phyloP scores from a whole-genome alignment of 305 asterid genomes.

The Fraxinus albicans region DNA sequence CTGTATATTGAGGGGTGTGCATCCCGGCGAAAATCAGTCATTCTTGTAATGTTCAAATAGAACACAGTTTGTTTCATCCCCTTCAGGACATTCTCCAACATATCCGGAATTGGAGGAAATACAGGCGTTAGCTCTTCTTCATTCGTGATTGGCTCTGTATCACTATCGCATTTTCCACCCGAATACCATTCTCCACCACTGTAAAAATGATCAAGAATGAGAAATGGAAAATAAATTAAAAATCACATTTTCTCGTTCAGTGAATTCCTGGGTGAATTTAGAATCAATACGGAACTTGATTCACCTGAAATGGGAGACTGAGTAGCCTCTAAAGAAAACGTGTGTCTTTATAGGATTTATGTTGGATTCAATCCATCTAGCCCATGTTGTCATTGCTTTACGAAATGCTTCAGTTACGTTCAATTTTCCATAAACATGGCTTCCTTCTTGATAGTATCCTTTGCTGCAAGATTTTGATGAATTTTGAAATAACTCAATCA shows the following conservation, averaged over 20 bases:
- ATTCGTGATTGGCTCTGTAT: constrained; percentile 31
- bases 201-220: background rate
- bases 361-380: constrained; percentile 37
- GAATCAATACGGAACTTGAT: background rate
- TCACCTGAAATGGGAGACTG: constrained; percentile 45
- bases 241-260: background rate
- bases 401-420: constrained; percentile 41
- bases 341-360: constrained; percentile 31
- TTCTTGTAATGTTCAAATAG: constrained; percentile 34
- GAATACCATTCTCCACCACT: constrained; percentile 53
- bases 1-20: constrained; percentile 44
- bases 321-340: constrained; percentile 41
- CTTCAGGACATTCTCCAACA: constrained; percentile 32
- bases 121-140: constrained; percentile 29
- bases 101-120: constrained; percentile 42
- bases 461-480: constrained; percentile 29
- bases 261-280: background rate
- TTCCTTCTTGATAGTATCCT: constrained; percentile 45
- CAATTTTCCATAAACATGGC: constrained; percentile 34
- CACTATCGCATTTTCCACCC: constrained; percentile 42
- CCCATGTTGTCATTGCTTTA: constrained; percentile 44
- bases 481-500: background rate
- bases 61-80: constrained; percentile 21
- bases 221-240: background rate
- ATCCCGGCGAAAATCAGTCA: constrained; percentile 40